Evolutionary conservation across 306 rosid genomes (phyloP), one percentile per base, ranked within the genome.

Genomic region (Dalbergia oliveri): DNA sequence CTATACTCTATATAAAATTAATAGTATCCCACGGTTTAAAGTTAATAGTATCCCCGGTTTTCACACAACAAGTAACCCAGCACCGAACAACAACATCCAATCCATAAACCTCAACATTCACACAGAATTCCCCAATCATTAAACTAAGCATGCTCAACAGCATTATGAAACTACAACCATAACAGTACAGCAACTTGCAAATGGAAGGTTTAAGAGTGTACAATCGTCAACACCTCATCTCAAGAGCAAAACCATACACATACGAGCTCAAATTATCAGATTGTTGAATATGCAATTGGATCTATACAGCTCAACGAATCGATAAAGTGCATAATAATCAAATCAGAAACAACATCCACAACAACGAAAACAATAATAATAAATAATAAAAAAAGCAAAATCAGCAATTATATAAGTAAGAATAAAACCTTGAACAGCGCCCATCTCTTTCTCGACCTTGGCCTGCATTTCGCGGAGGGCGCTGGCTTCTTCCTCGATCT

Each of bases 391-490:
- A 5, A 4, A 54, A 15, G 5, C 5, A 14, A 51, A 47, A 54
- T 54, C 60, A n/a, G 21, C 59, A n/a, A 26, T 26, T 15, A 53
- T 9, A 53, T n/a, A 16, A 54, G 47, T 54, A 72, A 5, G 18
- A 16, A 6, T 11, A 58, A 26, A 79, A 83, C 79, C 87, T 93
- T 91, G 99, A 86, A 88, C 97, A 79, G 90, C 90, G 3, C 99
- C 98, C 99, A 96, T 96, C 89, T 96, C 99, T 86, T 96, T 96
- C 89, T 93, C 98, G 23, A 93, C 99, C 91, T 96, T 96, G 43
- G 99, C 97, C 90, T 96, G 99, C 97, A 96, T 91, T 71, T 96
- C 99, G 49, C 99, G 94, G 56, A 96, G 98, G 26, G 99, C 98
- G 9, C 93, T 75, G 10, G 99, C 99, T 77, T 95, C 99, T 39